Conservation (phyloP, 2,329 filamentous ascomycete genomes). For the Ophiocordyceps camponoti-saundersi region DNA sequence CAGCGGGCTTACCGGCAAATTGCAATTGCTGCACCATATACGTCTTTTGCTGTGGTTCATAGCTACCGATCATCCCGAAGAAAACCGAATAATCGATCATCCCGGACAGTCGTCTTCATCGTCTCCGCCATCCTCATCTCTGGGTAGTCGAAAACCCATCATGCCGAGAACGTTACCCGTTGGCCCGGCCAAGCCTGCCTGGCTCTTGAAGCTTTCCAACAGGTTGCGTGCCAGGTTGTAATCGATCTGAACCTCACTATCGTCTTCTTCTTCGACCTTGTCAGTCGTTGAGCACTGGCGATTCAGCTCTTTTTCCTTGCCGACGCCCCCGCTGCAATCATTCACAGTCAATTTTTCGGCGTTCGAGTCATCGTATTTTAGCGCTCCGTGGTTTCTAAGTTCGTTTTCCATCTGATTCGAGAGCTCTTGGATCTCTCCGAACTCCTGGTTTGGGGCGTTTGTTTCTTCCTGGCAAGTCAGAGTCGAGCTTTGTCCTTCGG, state of each 20-base stretch:
- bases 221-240: constrained; percentile 82
- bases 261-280: constrained; percentile 30
- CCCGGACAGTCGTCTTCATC: constrained; percentile 7
- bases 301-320: constrained; percentile 5
- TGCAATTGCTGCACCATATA: not conserved
- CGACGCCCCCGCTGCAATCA: not conserved
- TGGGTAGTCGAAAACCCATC: constrained; percentile 68
- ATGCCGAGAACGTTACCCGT: constrained; percentile 74
- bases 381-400: constrained; percentile 18
- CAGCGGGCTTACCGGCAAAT: not conserved
- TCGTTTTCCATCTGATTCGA: constrained; percentile 58
- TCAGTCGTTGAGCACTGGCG: constrained; percentile 5
- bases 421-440: constrained; percentile 45
- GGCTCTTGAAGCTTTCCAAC: constrained; percentile 81
- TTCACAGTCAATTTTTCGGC: constrained; percentile 7
- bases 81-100: not conserved
- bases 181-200: constrained; percentile 71
- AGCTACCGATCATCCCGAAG: not conserved
- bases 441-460: constrained; percentile 24
- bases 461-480: not conserved
- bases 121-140: constrained; percentile 49
- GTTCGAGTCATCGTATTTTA: constrained; percentile 25
- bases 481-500: not conserved
- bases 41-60: not conserved
- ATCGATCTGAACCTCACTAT: constrained; percentile 58